Conservation (phyloP, 2,329 filamentous ascomycete genomes). For the Didymellaceae sp. region DNA sequence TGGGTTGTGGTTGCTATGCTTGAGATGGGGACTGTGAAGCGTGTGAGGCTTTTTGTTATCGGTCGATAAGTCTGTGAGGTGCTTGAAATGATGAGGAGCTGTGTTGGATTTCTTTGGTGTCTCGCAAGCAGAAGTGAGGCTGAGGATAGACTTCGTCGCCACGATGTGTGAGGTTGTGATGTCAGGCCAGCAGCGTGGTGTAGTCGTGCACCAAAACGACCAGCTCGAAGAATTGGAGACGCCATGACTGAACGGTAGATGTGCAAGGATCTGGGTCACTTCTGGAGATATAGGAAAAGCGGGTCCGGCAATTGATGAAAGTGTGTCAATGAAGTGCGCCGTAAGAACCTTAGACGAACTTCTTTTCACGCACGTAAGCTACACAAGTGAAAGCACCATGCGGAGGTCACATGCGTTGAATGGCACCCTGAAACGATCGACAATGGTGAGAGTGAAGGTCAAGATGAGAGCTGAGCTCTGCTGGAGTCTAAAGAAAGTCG, state of each 20-base stretch:
- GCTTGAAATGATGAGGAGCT: slow-evolving; percentile 15
- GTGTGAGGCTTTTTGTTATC: not conserved
- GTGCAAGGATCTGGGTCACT: slow-evolving; percentile 1
- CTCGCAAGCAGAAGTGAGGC: slow-evolving; percentile 4
- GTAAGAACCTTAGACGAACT: not conserved
- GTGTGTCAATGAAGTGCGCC: slow-evolving; percentile 4
- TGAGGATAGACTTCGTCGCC: slow-evolving; percentile 2
- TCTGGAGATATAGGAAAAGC: not conserved
- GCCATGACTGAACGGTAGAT: slow-evolving; percentile 8
- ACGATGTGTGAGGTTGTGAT: not conserved
- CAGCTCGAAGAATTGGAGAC: slow-evolving; percentile 1
- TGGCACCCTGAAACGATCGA: too few species aligned
- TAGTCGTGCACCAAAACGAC: not conserved
- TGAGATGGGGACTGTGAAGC: slow-evolving; percentile 4
- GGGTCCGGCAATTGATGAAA: not conserved
- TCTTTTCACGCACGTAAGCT: too few species aligned
- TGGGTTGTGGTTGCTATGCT: slow-evolving; percentile 26
- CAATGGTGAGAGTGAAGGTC: slow-evolving; percentile 2
- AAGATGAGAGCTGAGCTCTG: not conserved
- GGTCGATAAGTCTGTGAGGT: not conserved
- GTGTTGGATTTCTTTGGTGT: slow-evolving; percentile 12
- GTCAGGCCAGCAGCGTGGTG: not conserved
- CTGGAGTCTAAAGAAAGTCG: not conserved
- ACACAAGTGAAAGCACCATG: too few species aligned
- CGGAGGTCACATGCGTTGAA: too few species aligned